A percentile compares a stretch with the other conserved stretches of the same genome.
Evolutionary conservation across 768 basidiomycete species (phyloP).

Genomic region (Sistotremastrum niveocremeum): DNA sequence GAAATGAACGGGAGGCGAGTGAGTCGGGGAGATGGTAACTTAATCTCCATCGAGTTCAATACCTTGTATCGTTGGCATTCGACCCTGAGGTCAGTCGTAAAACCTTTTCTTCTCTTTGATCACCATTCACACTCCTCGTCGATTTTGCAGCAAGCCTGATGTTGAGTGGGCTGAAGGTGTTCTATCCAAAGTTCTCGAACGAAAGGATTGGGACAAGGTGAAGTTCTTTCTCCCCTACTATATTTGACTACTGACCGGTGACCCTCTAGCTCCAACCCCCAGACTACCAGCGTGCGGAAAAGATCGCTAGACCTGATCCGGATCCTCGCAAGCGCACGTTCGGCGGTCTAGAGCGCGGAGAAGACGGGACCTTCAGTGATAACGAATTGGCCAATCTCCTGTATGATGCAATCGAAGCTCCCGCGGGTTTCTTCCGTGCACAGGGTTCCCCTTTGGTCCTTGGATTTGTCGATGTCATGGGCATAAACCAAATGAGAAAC

Average conservation of each 20-base stretch:
- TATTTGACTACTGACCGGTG: background rate
- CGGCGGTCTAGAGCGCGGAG: constrained; percentile 32
- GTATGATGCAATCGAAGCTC: constrained; percentile 43
- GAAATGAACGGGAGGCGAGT: constrained; percentile 17
- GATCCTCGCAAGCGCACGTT: constrained; percentile 43
- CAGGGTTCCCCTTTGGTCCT: constrained; percentile 55
- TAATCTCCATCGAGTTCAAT: constrained; percentile 66
- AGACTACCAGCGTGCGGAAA: constrained; percentile 21
- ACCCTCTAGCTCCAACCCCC: constrained; percentile 2
- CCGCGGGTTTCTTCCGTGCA: constrained; percentile 53
- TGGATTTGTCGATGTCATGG: constrained; percentile 54
- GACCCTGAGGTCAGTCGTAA: constrained; percentile 5
- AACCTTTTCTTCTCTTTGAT: background rate
- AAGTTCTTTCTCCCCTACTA: background rate
- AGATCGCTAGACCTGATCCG: constrained; percentile 2
- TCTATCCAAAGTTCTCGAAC: constrained; percentile 32
- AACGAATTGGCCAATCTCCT: constrained; percentile 48
- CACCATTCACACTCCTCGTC: constrained; percentile 44
- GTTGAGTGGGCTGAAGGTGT: constrained; percentile 36
- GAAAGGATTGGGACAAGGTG: constrained; percentile 28
- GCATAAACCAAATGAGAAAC: constrained; percentile 47
- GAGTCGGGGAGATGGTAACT: constrained; percentile 60
- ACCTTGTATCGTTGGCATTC: constrained; percentile 21
- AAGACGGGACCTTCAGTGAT: constrained; percentile 46
- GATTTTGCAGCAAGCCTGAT: constrained; percentile 33